Base-by-base conservation (phyloP, 2,329 filamentous ascomycete species). In the Epichloe bromicola region DNA sequence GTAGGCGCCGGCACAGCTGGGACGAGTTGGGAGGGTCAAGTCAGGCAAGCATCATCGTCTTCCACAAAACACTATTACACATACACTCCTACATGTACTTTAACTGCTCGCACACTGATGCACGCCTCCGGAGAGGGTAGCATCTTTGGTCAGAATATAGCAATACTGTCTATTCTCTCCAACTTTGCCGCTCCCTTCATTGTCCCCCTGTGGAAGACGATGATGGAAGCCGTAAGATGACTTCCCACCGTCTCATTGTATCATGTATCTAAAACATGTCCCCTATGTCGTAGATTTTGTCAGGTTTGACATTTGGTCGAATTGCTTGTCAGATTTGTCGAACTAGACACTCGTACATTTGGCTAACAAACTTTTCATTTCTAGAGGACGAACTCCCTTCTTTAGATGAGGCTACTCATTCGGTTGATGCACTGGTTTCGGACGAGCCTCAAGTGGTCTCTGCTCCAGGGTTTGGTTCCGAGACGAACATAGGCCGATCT, bases 21-120 rank as follows among this genome's bases (percentile, higher is more conserved):
- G 52, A 52, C 39, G 30, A 51, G 50, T 53, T 47, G 51, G 49
- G 47, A 55, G 51, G 51, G 49, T 54, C 67, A 74, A 69, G 70
- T 72, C 74, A 79, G 77, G 77, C 78, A 79, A 76, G 78, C 78
- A 80, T 80, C 79, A 80, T 82, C 79, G 78, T 82, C 79, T 80
- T 83, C 78, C 74, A 75, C 71, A 69, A 70, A 65, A 40, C 49
- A 53, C 44, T 48, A 44, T 44, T 51, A 41, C 52, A 42, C 50
- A 47, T 34, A 37, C 48, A 34, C 41, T 60, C 61, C 62, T 69
- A 68, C 71, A 79, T 83, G 80, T 83, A 83, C 74, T 79, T 82
- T 83, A 83, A 82, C 68, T 65, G 58, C 60, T 64, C 63, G 57
- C 62, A 59, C 58, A 55, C 47, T 36, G 58, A 60, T 58, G 56